phyloP scores from a whole-genome alignment of 768 basidiomycete species.

The Nevesoporus exiguus region DNA sequence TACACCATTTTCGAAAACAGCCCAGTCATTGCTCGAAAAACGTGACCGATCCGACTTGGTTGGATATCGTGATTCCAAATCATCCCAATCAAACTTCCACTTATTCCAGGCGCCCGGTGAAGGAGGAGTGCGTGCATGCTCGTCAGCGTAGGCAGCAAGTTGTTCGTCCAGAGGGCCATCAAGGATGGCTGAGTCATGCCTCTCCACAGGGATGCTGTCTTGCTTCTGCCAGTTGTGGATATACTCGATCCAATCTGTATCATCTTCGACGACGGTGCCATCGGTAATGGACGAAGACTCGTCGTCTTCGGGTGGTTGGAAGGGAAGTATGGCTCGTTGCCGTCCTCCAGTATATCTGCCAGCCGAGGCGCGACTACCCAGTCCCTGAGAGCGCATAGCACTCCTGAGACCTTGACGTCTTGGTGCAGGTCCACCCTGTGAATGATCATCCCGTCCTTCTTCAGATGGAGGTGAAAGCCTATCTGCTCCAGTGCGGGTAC shows the following conservation, averaged over 20 bases:
- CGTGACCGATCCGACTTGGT: background rate
- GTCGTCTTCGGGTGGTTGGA: background rate
- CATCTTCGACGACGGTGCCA: background rate
- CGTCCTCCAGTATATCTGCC: background rate
- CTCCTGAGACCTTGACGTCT: background rate
- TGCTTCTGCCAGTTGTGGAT: background rate
- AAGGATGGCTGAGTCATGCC: too few relatives aligned
- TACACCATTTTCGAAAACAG: too few relatives aligned
- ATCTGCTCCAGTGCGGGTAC: background rate
- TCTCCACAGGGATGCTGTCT: background rate
- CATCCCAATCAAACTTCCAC: too few relatives aligned
- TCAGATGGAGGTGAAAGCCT: background rate
- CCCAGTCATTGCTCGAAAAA: background rate
- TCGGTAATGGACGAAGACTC: background rate
- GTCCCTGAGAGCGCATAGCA: background rate
- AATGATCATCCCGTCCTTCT: background rate
- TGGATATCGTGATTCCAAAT: background rate
- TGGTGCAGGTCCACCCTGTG: background rate
- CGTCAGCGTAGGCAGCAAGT: background rate
- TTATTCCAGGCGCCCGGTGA: background rate
- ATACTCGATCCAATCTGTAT: background rate
- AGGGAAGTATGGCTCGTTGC: background rate
- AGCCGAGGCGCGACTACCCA: background rate
- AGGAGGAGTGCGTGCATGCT: background rate
- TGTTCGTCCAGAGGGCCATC: too few relatives aligned